Evolutionary conservation across 371 early-diverging fungal genomes (phyloP), one percentile per base, ranked within the genome.

Genomic region (Mortierella sp.): DNA sequence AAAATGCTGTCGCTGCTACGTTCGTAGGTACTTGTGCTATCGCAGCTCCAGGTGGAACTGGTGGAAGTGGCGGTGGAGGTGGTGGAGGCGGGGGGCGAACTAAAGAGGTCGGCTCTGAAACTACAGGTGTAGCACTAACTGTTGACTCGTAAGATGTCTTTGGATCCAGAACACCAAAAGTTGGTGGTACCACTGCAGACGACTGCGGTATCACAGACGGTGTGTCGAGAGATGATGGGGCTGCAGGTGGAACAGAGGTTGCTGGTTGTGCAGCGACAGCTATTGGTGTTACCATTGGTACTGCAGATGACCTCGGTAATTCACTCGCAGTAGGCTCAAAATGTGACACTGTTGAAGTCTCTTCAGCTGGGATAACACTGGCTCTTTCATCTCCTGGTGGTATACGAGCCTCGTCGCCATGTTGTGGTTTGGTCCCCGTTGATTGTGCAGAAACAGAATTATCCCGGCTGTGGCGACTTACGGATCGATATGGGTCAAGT

Each of bases 401-500:
- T 32, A 32, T 41, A 60, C n/a, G 60, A 22, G 3, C 21, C n/a
- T 52, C 53, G 22, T 66, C 61, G 5, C 19, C 32, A 15, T 22
- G 15, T 9, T 16, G 15, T 13, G 71, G 3, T 15, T n/a, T 41
- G 16, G 62, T 6, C 5, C 33, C 10, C 3, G 41, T 33, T 53
- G 63, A 45, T 11, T 36, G 58, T 59, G 40, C 61, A 55, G 38
- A 22, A n/a, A 45, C 38, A 58, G 75, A 69, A 24, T 53, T 60
- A 32, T 74, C 75, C 24, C 69, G 65, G 32, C 75, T 69, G 47
- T 58, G 61, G 5, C 60, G 64, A 57, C 60, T 69, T n/a, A 50
- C n/a, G 9, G 61, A 61, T 2, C 62, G 70, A 63, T 70, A 70
- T 3, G 57, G 32, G 66, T 66, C 76, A 9, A 28, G 41, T 3